Conservation (phyloP, 1,284 basidiomycete species). For the Cryptococcus sp. region DNA sequence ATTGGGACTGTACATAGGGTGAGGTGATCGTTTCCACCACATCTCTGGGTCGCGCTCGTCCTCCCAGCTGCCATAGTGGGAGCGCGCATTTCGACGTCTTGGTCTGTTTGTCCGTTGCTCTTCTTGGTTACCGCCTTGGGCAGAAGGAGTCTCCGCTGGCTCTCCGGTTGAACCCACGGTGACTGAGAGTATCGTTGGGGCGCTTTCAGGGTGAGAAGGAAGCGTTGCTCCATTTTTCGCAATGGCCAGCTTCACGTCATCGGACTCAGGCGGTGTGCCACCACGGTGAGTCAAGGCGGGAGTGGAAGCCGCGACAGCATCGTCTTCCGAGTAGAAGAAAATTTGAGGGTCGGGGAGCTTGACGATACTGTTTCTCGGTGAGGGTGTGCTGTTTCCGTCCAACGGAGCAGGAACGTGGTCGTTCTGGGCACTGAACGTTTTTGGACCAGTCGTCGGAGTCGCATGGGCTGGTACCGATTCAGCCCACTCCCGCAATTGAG, state of each 20-base stretch:
- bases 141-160: background rate
- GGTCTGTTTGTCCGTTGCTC: background rate
- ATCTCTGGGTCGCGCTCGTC: slow-evolving; percentile 1
- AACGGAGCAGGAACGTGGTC: too few relatives aligned
- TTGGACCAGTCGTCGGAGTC: too few relatives aligned
- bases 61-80: too few relatives aligned
- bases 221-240: background rate
- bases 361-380: too few relatives aligned
- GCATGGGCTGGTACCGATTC: too few relatives aligned
- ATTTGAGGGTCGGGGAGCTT: background rate
- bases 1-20: slow-evolving; percentile 30
- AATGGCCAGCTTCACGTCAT: too few relatives aligned
- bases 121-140: background rate
- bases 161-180: background rate
- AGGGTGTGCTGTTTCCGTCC: too few relatives aligned
- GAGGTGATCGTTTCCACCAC: slow-evolving; percentile 30
- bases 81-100: background rate
- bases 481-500: too few relatives aligned
- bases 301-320: slow-evolving; percentile 1
- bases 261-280: background rate
- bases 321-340: slow-evolving; percentile 17
- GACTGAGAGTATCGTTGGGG: slow-evolving; percentile 5
- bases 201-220: background rate
- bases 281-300: slow-evolving; percentile 3
- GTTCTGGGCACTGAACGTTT: too few relatives aligned